Evolutionary conservation across 495 filamentous ascomycete genomes (phyloP).

Genomic region (Clohesyomyces aquaticus): DNA sequence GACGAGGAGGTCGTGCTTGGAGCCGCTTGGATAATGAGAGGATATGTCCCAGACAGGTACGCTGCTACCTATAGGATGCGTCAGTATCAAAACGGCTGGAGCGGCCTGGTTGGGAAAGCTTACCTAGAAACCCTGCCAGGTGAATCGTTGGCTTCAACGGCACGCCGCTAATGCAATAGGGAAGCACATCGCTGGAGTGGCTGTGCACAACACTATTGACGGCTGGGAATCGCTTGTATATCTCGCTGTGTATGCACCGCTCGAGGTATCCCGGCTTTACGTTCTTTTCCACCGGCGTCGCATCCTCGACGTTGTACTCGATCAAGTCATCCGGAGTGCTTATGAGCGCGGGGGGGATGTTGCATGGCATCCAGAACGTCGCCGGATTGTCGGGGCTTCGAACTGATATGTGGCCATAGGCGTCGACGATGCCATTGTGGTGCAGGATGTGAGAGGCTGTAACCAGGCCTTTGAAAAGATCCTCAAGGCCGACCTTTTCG

Average conservation of each 20-base stretch:
- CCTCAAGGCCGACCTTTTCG: slow-evolving; percentile 39
- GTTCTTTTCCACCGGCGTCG: slow-evolving; percentile 40
- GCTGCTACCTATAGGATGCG: slow-evolving; percentile 20
- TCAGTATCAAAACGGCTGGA: neutral
- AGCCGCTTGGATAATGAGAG: slow-evolving; percentile 39
- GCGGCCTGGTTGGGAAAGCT: neutral
- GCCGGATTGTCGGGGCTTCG: slow-evolving; percentile 44
- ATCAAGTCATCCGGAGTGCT: slow-evolving; percentile 41
- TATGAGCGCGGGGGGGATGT: slow-evolving; percentile 44
- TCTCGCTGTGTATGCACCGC: slow-evolving; percentile 51
- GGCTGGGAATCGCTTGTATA: slow-evolving; percentile 53
- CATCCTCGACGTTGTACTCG: slow-evolving; percentile 46
- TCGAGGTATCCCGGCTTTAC: slow-evolving; percentile 41
- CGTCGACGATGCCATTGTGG: slow-evolving; percentile 54
- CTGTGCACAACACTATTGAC: slow-evolving; percentile 55
- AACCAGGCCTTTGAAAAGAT: slow-evolving; percentile 47
- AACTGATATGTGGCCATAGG: slow-evolving; percentile 50
- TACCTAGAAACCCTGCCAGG: slow-evolving; percentile 57
- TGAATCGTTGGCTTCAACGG: slow-evolving; percentile 52
- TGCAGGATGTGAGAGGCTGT: slow-evolving; percentile 52
- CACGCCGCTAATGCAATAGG: slow-evolving; percentile 52
- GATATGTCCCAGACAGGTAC: slow-evolving; percentile 46
- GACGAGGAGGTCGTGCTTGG: slow-evolving; percentile 48
- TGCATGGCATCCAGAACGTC: slow-evolving; percentile 45
- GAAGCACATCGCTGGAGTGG: slow-evolving; percentile 53